Base-by-base conservation (phyloP, 352 stramenopile species). In the Peronospora destructor region DNA sequence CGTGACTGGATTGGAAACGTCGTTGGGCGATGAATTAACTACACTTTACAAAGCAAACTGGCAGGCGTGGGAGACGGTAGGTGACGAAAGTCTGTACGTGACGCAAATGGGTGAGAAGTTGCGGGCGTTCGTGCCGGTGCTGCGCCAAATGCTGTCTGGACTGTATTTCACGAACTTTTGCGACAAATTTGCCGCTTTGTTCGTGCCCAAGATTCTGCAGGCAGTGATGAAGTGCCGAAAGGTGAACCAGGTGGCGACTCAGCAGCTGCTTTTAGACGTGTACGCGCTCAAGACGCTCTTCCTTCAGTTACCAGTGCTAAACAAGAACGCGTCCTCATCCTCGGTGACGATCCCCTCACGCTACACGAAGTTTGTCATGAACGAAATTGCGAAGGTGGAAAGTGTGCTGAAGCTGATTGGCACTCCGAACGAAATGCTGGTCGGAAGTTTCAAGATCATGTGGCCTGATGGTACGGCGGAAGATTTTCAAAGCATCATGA, bases 161-260 rank as follows among this genome's bases (percentile, higher is more conserved):
- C 68, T 95, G 11, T 98, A 98, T 68, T 99, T 97, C 66, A 92
- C 92, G 34, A 98, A 93, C 61, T 98, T 99, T 68, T 98, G 95
- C 68, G 95, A 99, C 74, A 98, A 98, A 56, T 98, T 99, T 57
- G 92, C 91, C 0, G 75, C 85, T 12, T 65, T 76, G 4, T 98
- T 98, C 64, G 79, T 97, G 30, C 81, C 81, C 11, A 87, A 87
- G 45, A 96, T 95, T 53, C 75, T 97, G 46, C 69, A 93, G 38
- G 68, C 72, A 1, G 69, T 98, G 10, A 77, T 96, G 42, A 88
- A 87, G 59, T 86, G 87, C 53, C 96, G 96, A 44, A 84, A 88
- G 39, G 93, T 99, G 32, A 98, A 94, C 59, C 91, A 98, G 35
- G 88, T 96, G 28, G 95, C 84, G 21, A 98, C 95, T n/a, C 96